phyloP scores from a whole-genome alignment of 345 rosid species.

The Hypericum androsaemum region DNA sequence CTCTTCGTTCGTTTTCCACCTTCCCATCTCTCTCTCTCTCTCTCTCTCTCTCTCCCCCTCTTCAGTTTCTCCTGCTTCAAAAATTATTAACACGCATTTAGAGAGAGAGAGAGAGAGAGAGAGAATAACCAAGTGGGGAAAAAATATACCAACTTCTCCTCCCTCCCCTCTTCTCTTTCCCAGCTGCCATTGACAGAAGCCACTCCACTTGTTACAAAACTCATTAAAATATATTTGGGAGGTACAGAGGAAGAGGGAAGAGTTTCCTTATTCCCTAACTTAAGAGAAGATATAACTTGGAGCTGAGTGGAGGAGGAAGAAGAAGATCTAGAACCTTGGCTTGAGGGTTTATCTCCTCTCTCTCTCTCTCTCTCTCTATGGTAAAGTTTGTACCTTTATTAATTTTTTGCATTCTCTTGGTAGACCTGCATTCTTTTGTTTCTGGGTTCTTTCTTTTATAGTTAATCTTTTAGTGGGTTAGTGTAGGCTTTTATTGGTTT shows the following conservation, averaged over 20 bases:
- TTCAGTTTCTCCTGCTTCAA: background rate
- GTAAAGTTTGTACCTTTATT: no score
- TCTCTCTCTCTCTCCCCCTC: background rate
- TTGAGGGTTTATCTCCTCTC: constrained; percentile 2
- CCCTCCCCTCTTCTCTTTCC: no score
- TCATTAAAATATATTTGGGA: no score
- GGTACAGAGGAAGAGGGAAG: background rate
- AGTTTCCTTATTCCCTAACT: background rate
- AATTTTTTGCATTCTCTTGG: no score
- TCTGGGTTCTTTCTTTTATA: constrained; percentile 31
- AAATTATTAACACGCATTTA: background rate
- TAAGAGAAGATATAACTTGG: background rate
- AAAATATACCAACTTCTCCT: no score
- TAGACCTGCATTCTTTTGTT: constrained; percentile 4
- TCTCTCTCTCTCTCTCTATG: no score
- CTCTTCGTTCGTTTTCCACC: background rate
- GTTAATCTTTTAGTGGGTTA: background rate
- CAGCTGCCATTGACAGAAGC: no score
- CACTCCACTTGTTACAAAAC: no score
- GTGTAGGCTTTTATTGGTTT: constrained; percentile 5
- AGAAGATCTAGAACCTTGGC: constrained; percentile 35
- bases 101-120: no score
- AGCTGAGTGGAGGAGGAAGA: constrained; percentile 14
- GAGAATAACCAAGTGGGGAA: no score
- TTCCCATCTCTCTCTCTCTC: background rate